Evolutionary conservation across 768 basidiomycete species (phyloP).

Genomic region (Sutorius australiensis): DNA sequence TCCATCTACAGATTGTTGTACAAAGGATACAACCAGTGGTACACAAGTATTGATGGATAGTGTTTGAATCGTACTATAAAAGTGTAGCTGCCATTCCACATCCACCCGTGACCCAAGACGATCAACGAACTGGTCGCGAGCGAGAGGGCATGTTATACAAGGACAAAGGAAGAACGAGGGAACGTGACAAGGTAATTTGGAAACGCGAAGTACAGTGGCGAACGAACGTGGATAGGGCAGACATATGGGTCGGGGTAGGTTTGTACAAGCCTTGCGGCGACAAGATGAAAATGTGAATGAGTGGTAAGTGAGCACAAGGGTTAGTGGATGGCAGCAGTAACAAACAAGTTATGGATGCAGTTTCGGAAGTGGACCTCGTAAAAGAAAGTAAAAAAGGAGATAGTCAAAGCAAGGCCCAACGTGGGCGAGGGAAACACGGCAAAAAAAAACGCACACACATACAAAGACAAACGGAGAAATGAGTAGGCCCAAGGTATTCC

Average conservation of each 20-base stretch:
- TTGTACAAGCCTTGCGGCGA: slow-evolving; percentile 9
- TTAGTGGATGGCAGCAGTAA: slow-evolving; percentile 2
- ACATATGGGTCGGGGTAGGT: neutral
- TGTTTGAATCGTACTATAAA: slow-evolving; percentile 15
- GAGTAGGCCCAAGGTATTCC: neutral
- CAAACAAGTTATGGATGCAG: neutral
- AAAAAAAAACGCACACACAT: too few species aligned
- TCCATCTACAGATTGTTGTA: slow-evolving; percentile 23
- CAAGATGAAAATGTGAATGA: slow-evolving; percentile 1
- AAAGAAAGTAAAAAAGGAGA: neutral
- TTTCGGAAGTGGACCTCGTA: neutral
- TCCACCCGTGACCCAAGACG: slow-evolving; percentile 1
- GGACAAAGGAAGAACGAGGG: slow-evolving; percentile 1
- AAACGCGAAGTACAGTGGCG: neutral
- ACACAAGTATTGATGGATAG: slow-evolving; percentile 13
- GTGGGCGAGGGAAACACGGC: neutral
- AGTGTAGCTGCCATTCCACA: slow-evolving; percentile 12
- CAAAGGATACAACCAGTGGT: slow-evolving; percentile 21
- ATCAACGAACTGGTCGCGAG: slow-evolving; percentile 11
- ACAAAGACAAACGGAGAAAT: neutral
- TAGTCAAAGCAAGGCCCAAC: neutral
- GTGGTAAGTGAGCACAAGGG: neutral
- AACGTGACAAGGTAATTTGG: neutral
- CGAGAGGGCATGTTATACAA: slow-evolving; percentile 14
- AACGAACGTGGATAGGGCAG: neutral